A percentile compares a stretch with the other conserved stretches of the same genome.
Conservation (phyloP, 148 eudicot species). For the Rhododendron williamsianum region DNA sequence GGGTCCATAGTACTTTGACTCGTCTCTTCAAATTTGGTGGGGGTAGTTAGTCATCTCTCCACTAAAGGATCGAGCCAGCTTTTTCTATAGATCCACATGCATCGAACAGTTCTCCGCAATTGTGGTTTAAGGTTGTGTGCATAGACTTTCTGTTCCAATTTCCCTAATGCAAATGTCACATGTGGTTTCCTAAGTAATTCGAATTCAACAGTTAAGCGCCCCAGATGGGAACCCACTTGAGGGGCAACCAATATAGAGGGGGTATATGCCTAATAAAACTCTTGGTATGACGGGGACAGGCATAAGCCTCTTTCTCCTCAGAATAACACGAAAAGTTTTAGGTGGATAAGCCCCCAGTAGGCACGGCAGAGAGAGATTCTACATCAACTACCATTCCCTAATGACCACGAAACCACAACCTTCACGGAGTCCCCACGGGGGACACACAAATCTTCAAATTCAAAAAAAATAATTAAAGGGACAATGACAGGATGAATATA, state of each 20-base stretch:
- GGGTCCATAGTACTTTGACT: background rate
- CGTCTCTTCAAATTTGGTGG: background rate
- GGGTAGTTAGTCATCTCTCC: background rate
- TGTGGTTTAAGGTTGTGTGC: background rate
- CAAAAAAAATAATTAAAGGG: background rate
- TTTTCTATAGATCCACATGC: background rate
- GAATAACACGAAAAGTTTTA: background rate
- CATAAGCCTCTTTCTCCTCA: background rate
- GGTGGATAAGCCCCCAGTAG: background rate
- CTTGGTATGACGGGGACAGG: background rate
- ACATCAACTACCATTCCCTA: background rate
- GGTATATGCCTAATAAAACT: background rate
- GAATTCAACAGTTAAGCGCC: background rate
- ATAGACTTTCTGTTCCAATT: background rate
- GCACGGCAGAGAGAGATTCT: background rate
- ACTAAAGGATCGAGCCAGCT: background rate
- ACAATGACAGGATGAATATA: background rate
- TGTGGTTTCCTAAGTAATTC: background rate
- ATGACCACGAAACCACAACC: background rate
- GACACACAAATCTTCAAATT: background rate
- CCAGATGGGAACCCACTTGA: background rate
- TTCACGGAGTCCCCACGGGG: background rate
- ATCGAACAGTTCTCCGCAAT: background rate
- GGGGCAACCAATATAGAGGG: background rate
- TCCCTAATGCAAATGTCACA: background rate